Percentiles rank a stretch among this genome's conserved stretches.
Evolutionary conservation across 768 basidiomycete species (phyloP).

Genomic region (Grammothele lineata): DNA sequence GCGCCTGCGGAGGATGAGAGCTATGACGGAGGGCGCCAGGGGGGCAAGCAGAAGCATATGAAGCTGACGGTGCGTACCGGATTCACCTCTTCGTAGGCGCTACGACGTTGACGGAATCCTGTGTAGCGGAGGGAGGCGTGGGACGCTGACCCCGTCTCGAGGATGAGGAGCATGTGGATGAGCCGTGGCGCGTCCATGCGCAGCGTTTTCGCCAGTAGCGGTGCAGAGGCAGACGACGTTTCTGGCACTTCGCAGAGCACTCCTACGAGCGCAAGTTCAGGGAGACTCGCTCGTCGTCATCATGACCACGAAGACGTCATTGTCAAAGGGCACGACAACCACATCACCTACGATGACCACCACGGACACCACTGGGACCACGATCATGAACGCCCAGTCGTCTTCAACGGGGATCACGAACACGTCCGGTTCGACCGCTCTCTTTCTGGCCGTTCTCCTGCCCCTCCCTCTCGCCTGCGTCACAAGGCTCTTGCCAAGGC

Average conservation of each 20-base stretch:
- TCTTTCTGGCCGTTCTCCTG: too few species aligned
- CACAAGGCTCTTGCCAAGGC: not conserved
- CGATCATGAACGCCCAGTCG: slow-evolving; percentile 3
- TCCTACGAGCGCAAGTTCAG: too few species aligned
- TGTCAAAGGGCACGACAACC: slow-evolving; percentile 25
- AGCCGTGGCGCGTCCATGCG: slow-evolving; percentile 5
- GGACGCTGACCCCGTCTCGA: slow-evolving; percentile 15
- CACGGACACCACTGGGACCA: slow-evolving; percentile 3
- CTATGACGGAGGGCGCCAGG: too few species aligned
- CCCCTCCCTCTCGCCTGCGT: slow-evolving; percentile 1
- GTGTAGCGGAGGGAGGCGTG: too few species aligned
- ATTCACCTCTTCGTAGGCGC: too few species aligned
- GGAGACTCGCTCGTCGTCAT: slow-evolving; percentile 3
- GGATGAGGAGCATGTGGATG: slow-evolving; percentile 17
- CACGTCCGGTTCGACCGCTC: slow-evolving; percentile 16
- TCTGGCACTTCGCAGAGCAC: too few species aligned
- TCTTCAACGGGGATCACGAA: slow-evolving; percentile 21
- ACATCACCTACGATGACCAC: slow-evolving; percentile 14
- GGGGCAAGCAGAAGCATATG: not conserved
- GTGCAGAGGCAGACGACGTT: too few species aligned
- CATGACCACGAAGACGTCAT: slow-evolving; percentile 22
- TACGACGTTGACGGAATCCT: too few species aligned
- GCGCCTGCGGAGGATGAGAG: not conserved
- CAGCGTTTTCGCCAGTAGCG: not conserved
- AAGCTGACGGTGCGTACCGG: too few species aligned